Evolutionary conservation across 768 basidiomycete genomes (phyloP), one percentile per base, ranked within the genome.

Genomic region (Candolleomyces eurysporus): DNA sequence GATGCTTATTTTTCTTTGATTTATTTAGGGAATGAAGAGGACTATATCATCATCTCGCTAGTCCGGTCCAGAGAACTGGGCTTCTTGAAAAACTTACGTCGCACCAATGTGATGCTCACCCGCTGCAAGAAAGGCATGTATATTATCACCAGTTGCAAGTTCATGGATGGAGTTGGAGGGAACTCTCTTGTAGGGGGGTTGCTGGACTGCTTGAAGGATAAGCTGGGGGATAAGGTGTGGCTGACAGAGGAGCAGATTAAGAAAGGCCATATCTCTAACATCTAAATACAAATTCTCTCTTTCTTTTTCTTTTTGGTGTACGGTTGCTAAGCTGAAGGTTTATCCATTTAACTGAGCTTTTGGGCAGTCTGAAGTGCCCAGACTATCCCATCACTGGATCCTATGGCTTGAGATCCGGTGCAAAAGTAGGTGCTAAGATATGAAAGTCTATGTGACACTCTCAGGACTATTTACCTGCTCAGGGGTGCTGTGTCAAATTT

Each of bases 81-180:
- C 5, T 94, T 94, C 64, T 76, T 94, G 39, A 68, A 72, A 13
- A 86, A 86, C 66, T 64, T 79, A 10, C 81, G 87, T 31, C 81
- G 92, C 16, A 88, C 89, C 57, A 94, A 94, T 86, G 92, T 94
- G 61, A 92, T 94, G 91, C 85, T 94, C 8, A 88, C 86, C 52
- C 84, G 92, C 42, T 92, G 88, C 79, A 88, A 89, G 70, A 78
- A 74, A 54, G 88, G 86, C 36, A 93, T 94, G 91, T 85, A 86
- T 61, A 88, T 94, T 65, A 77, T 88, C 56, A 79, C 87, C 21
- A 90, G 79, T 66, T 76, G 77, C 64, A 74, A 75, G n/a, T 94
- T 93, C 68, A 75, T 94, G 43, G 64, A 68, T n/a, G 81, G 81
- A 10, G 67, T 72, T 67, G 91, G 84, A 55, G 70, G 74, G 17